Evolutionary conservation across 805 yeast genomes (phyloP), one percentile per base, ranked within the genome.

Genomic region (Candida caryicola): DNA sequence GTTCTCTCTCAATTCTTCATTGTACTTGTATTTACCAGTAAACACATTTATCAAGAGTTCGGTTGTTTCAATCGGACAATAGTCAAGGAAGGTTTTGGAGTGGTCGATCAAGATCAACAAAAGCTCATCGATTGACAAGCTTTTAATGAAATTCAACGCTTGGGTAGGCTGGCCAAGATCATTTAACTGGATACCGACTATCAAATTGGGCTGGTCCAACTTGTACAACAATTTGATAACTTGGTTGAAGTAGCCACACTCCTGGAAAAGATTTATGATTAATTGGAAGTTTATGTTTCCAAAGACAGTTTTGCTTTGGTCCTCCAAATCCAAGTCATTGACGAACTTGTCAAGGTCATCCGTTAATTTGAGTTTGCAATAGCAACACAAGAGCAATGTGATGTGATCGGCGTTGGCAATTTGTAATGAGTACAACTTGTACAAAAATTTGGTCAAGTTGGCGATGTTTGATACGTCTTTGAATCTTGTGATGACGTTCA

Each of bases 31-130:
- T 38, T 77, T 79, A 0, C 97, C 97, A 0, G 98, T 91, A 55
- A 91, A 93, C 0, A 91, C 84, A 19, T 85, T 83, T 35, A 93
- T 89, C 40, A 91, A 66, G 26, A 93, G 61, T 21, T 82, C 82
- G 1, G 96, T 89, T 0, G 95, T 84, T 39, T 83, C 88, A 40
- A 84, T 75, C 0, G 98, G 97, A 27, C 78, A 62, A 32, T 69
- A 55, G 26, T 84, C 85, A 33, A 91, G 66, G 19, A 91, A 62
- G 1, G 62, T 52, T 42, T 85, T 79, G 3, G 91, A 81, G 51
- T 76, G 79, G 19, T 81, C 80, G 5, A 81, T 74, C 34, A 90
- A 63, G 6, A 86, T 80, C 29, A 91, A 65, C 19, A 90, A 62
- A 3, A 88, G 76, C 36, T 90, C 96, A 50, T 85, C 89, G 16